A percentile compares a stretch with the other conserved stretches of the same genome.
phyloP scores from a whole-genome alignment of 192 early-diverging fungal genomes.

The Linnemannia elongata region DNA sequence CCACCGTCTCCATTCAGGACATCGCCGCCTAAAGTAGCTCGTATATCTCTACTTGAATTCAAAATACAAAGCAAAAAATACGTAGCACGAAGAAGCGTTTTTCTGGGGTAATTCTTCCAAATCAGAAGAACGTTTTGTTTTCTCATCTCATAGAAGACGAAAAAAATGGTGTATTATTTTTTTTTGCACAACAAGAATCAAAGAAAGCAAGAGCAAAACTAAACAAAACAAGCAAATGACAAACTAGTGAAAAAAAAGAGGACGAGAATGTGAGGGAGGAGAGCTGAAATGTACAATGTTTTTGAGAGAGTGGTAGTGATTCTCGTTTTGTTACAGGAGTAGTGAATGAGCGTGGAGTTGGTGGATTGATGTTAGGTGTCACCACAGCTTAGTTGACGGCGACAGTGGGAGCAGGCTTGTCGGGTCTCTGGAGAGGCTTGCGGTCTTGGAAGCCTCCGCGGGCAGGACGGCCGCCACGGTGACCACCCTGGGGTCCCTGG shows the following conservation, averaged over 20 bases:
- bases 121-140: constrained; percentile 49
- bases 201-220: constrained; percentile 5
- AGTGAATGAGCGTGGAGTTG: constrained; percentile 2
- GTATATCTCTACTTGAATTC: not conserved
- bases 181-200: not conserved
- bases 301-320: not conserved
- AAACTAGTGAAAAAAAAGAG: constrained; percentile 10
- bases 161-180: constrained; percentile 8
- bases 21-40: constrained; percentile 27
- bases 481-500: constrained; percentile 31
- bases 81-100: not conserved
- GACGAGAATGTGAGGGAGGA: constrained; percentile 8
- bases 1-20: constrained; percentile 41
- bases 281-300: constrained; percentile 40
- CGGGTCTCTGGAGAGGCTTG: constrained; percentile 37
- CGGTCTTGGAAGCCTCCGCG: constrained; percentile 34
- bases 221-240: constrained; percentile 13
- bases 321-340: constrained; percentile 13
- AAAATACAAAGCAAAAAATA: constrained; percentile 2
- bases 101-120: not conserved
- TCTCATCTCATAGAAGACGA: constrained; percentile 24
- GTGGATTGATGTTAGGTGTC: not conserved
- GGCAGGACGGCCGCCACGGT: constrained; percentile 21
- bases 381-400: constrained; percentile 33
- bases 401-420: constrained; percentile 32